A percentile compares a stretch with the other conserved stretches of the same genome.
phyloP scores from a whole-genome alignment of 1,139 yeast genomes.

The Debaryomyces sp. region DNA sequence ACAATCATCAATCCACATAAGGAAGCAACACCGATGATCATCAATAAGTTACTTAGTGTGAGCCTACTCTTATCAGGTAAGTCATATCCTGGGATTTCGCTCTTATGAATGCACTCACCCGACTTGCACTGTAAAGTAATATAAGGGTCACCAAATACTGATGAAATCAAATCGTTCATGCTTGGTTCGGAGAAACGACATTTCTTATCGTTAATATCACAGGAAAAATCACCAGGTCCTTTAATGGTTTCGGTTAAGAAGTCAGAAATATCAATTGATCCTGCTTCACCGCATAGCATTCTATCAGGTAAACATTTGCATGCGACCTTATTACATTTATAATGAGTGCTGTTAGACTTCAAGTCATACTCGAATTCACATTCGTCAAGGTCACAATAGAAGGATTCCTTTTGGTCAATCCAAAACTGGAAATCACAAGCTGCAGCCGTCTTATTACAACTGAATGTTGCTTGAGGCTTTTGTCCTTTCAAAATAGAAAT shows the following conservation, averaged over 20 bases:
- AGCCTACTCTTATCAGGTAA: constrained; percentile 61
- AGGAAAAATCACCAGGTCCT: constrained; percentile 92
- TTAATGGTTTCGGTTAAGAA: constrained; percentile 84
- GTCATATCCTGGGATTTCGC: constrained; percentile 89
- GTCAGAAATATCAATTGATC: constrained; percentile 93
- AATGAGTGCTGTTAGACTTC: constrained; percentile 67
- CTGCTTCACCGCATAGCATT: constrained; percentile 92
- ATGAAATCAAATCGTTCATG: constrained; percentile 87
- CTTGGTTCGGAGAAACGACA: constrained; percentile 93
- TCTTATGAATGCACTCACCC: constrained; percentile 89
- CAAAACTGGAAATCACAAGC: constrained; percentile 91
- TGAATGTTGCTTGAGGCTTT: constrained; percentile 89
- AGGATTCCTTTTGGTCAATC: constrained; percentile 88
- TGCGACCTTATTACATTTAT: constrained; percentile 71
- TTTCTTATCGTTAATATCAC: constrained; percentile 60
- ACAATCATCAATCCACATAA: constrained; percentile 40
- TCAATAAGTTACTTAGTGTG: constrained; percentile 51
- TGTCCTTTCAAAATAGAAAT: constrained; percentile 76
- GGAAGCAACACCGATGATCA: constrained; percentile 53
- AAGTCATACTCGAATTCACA: constrained; percentile 74
- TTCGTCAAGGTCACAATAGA: constrained; percentile 76
- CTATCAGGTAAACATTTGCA: constrained; percentile 91
- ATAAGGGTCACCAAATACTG: constrained; percentile 91
- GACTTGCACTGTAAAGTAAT: constrained; percentile 79
- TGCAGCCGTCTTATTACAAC: constrained; percentile 70